A percentile compares a stretch with the other conserved stretches of the same genome.
Conservation (phyloP, 108 stramenopile species). For the Stephanodiscus minutulus region DNA sequence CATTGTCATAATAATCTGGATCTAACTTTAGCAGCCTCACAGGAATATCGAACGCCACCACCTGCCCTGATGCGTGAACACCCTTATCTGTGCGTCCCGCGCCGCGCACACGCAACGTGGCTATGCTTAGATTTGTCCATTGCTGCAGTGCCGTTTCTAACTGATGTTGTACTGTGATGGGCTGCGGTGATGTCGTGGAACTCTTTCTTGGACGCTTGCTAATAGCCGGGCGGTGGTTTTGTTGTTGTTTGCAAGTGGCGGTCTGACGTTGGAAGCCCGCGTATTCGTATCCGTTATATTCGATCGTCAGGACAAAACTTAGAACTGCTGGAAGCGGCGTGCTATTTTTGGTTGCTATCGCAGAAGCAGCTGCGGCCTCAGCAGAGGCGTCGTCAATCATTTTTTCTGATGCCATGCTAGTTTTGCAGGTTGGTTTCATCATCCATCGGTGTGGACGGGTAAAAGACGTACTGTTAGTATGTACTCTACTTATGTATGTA, state of each 20-base stretch:
- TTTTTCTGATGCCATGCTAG: no score
- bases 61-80: slow-evolving; percentile 82
- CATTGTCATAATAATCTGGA: not conserved
- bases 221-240: not conserved
- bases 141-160: slow-evolving; percentile 63
- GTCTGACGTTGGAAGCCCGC: slow-evolving; percentile 80
- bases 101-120: slow-evolving; percentile 57
- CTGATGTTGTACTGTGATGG: slow-evolving; percentile 67
- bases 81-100: slow-evolving; percentile 83
- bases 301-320: slow-evolving; percentile 56
- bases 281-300: slow-evolving; percentile 76
- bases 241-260: slow-evolving; percentile 19
- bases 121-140: slow-evolving; percentile 39
- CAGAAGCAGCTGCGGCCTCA: no score
- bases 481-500: no score
- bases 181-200: slow-evolving; percentile 15
- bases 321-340: slow-evolving; percentile 4
- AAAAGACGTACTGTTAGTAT: no score
- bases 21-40: not conserved
- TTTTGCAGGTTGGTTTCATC: no score
- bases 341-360: no score
- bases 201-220: slow-evolving; percentile 22
- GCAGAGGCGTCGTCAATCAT: no score
- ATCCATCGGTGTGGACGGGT: no score
- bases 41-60: slow-evolving; percentile 72